Evolutionary conservation across 805 yeast species (phyloP).

Genomic region (Sugiyamaella floridensis): DNA sequence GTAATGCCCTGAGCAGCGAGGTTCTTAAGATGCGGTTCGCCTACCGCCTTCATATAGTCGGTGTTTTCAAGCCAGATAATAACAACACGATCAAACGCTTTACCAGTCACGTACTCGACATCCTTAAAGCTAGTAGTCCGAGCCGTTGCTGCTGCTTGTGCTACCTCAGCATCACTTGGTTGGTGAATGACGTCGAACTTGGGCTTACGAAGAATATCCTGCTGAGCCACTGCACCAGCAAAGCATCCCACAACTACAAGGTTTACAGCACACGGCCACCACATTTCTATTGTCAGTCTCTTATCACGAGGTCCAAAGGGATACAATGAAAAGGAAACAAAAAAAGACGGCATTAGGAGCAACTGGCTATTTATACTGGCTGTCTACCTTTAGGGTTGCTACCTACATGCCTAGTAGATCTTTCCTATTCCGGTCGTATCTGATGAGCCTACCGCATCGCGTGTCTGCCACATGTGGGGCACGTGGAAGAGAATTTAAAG

Average conservation of each 20-base stretch:
- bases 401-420: no score
- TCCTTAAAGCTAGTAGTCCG: constrained; percentile 20
- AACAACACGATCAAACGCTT: constrained; percentile 35
- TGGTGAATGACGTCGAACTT: constrained; percentile 25
- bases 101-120: constrained; percentile 36
- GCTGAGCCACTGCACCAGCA: background rate
- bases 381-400: no score
- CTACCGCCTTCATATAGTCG: constrained; percentile 44
- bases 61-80: constrained; percentile 48
- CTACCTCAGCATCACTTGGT: constrained; percentile 32
- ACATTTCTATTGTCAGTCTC: no score
- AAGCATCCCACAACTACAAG: background rate
- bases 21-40: constrained; percentile 38
- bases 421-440: no score
- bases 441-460: no score
- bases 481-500: no score
- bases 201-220: constrained; percentile 15
- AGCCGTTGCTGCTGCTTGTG: constrained; percentile 35
- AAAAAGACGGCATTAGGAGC: no score
- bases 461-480: no score
- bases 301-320: no score
- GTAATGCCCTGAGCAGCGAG: constrained; percentile 40
- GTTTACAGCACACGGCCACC: no score
- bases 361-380: no score
- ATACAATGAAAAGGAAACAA: no score